Evolutionary conservation across 2,329 filamentous ascomycete species (phyloP).

Genomic region (Penicillium occitanis): DNA sequence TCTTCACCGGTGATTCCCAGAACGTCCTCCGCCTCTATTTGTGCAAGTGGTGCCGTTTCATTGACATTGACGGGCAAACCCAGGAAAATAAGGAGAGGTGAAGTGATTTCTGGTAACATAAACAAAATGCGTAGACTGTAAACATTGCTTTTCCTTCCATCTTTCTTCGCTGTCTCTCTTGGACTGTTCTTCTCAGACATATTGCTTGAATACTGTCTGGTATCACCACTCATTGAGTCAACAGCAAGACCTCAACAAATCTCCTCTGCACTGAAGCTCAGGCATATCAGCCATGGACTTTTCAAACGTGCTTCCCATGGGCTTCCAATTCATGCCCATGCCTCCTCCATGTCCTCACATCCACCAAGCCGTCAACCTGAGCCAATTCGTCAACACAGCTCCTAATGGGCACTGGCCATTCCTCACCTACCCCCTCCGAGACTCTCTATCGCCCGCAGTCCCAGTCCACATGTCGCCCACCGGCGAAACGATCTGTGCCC

Average conservation of each 20-base stretch:
- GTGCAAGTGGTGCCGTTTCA: background rate
- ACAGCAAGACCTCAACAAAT: background rate
- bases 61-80: background rate
- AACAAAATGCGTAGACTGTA: background rate
- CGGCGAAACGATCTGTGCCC: slow-evolving; percentile 10
- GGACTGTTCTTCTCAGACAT: background rate
- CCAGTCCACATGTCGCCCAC: background rate
- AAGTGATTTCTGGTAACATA: background rate
- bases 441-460: background rate
- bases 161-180: background rate
- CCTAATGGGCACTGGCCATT: background rate
- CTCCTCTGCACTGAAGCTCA: background rate
- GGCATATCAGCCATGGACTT: background rate
- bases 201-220: background rate
- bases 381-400: background rate
- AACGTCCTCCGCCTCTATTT: background rate
- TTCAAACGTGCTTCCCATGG: background rate
- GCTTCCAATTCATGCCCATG: background rate
- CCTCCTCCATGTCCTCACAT: background rate
- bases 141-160: background rate
- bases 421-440: background rate
- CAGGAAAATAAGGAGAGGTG: background rate
- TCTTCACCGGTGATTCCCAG: background rate
- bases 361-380: background rate
- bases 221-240: background rate